Percentiles rank a stretch among this genome's conserved stretches.
phyloP scores from a whole-genome alignment of 768 basidiomycete genomes.

The Collybia sordida region DNA sequence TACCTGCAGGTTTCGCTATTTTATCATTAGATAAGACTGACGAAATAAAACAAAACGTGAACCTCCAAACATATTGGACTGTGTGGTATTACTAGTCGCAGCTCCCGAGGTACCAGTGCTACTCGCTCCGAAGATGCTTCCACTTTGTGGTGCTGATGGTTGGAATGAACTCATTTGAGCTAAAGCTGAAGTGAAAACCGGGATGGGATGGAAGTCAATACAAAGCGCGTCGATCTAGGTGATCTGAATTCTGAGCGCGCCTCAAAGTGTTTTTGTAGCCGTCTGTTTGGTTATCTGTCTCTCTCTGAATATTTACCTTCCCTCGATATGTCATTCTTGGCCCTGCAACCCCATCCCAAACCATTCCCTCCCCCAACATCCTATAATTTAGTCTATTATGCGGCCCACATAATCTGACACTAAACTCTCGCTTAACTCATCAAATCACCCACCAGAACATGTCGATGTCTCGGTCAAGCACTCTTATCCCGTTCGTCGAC shows the following conservation, averaged over 20 bases:
- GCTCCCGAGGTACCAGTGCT: conserved; percentile 9
- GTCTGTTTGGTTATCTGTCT: not conserved
- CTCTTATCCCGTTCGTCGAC: not conserved
- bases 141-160: conserved; percentile 9
- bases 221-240: not conserved
- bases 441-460: not conserved
- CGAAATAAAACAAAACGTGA: conserved; percentile 1
- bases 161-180: conserved; percentile 13
- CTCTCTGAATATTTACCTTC: too few species aligned
- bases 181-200: not conserved
- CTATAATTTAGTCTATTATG: too few species aligned
- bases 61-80: conserved; percentile 22
- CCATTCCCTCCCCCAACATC: too few species aligned
- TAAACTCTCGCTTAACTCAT: not conserved
- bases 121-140: conserved; percentile 3
- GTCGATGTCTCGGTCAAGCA: not conserved
- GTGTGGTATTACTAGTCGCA: conserved; percentile 10
- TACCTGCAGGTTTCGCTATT: conserved; percentile 23
- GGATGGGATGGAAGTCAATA: too few species aligned
- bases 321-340: too few species aligned
- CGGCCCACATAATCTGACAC: too few species aligned
- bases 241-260: too few species aligned
- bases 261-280: not conserved
- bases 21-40: not conserved
- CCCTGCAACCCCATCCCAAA: too few species aligned